Evolutionary conservation across 1,284 basidiomycete species (phyloP).

Genomic region (Cutaneotrichosporon sp.): DNA sequence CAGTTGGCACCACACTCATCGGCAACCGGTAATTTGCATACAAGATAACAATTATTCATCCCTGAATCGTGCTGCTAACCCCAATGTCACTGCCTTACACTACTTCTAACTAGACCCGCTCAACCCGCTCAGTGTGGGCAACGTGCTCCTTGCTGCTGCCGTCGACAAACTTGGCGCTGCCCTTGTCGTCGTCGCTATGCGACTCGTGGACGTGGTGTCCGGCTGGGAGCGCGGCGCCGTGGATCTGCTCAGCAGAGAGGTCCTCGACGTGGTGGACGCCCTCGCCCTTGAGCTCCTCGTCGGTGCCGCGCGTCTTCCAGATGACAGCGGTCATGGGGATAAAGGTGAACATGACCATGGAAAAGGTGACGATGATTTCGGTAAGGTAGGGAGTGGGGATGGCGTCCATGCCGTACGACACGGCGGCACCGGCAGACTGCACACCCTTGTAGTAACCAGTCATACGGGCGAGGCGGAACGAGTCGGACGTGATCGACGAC

Average conservation of each 20-base stretch:
- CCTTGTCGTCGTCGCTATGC: too few species aligned
- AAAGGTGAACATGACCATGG: conserved; percentile 23
- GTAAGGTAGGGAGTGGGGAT: conserved; percentile 38
- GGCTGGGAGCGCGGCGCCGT: too few species aligned
- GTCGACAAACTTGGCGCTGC: too few species aligned
- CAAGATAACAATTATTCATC: too few species aligned
- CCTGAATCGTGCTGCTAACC: too few species aligned
- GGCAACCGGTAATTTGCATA: too few species aligned
- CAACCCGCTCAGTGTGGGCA: too few species aligned
- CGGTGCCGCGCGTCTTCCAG: neutral
- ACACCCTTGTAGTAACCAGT: conserved; percentile 46
- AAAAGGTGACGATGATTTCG: conserved; percentile 31
- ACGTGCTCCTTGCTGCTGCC: too few species aligned
- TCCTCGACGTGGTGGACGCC: neutral
- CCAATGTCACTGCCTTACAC: too few species aligned
- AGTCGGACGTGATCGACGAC: conserved; percentile 28
- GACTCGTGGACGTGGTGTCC: too few species aligned
- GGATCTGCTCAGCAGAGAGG: neutral
- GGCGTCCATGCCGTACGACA: conserved; percentile 54
- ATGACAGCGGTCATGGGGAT: neutral
- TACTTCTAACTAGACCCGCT: too few species aligned
- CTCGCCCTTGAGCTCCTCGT: neutral
- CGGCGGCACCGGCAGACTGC: conserved; percentile 45
- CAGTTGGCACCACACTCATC: too few species aligned
- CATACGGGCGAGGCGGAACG: conserved; percentile 40